phyloP scores from a whole-genome alignment of 495 filamentous ascomycete genomes.

The Echria macrotheca region DNA sequence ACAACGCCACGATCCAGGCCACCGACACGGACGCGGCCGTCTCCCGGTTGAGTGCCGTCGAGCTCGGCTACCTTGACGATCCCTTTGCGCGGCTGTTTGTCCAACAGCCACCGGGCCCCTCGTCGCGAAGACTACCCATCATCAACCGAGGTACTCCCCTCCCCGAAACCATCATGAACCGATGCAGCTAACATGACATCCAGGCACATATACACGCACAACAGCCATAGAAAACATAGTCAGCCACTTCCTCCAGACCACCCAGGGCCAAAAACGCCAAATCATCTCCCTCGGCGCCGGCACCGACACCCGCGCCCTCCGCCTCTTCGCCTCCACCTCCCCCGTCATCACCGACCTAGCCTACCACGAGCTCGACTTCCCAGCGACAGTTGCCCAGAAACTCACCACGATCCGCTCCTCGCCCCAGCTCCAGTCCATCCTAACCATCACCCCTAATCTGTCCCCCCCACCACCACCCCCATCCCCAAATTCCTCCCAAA shows the following conservation, averaged over 20 bases:
- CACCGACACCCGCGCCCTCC: conserved; percentile 83
- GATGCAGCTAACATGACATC: neutral
- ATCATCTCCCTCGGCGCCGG: conserved; percentile 93
- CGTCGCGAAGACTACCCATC: conserved; percentile 67
- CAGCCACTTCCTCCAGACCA: conserved; percentile 55
- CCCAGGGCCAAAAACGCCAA: conserved; percentile 43
- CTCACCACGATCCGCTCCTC: conserved; percentile 27
- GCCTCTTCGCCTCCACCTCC: conserved; percentile 45
- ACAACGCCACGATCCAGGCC: conserved; percentile 62
- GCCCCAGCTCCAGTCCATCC: conserved; percentile 25
- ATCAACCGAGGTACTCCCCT: conserved; percentile 75
- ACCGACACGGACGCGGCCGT: conserved; percentile 91
- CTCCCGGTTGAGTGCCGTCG: conserved; percentile 81
- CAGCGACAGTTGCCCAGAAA: conserved; percentile 64
- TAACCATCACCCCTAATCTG: conserved; percentile 18
- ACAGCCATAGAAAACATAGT: conserved; percentile 79
- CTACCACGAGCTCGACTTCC: conserved; percentile 94
- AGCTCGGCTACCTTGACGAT: conserved; percentile 81
- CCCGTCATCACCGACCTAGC: conserved; percentile 40
- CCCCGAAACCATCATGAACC: neutral
- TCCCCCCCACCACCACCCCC: conserved; percentile 16
- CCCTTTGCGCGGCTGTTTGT: conserved; percentile 67
- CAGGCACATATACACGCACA: conserved; percentile 92
- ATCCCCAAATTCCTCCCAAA: conserved; percentile 15
- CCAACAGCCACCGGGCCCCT: conserved; percentile 29